Conservation (phyloP, 306 rosid genomes). For the Pyrus bretschneideri region DNA sequence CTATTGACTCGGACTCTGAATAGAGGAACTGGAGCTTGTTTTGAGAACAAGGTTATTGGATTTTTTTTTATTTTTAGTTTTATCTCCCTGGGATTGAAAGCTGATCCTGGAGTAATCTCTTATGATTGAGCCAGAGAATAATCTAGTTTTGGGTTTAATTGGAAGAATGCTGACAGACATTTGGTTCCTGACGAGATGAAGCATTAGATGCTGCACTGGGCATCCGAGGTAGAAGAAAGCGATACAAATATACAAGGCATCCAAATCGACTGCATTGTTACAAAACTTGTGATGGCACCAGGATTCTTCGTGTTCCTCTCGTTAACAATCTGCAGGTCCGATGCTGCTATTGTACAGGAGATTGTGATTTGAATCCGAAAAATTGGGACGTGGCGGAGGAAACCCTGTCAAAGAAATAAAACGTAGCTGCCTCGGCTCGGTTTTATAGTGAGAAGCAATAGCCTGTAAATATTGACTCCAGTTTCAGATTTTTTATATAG, state of each 20-base stretch:
- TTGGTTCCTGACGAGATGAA: slow-evolving; percentile 28
- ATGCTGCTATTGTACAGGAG: slow-evolving; percentile 39
- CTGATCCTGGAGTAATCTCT: slow-evolving; percentile 22
- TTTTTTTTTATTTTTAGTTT: neutral
- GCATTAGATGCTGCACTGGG: slow-evolving; percentile 21
- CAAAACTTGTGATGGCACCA: slow-evolving; percentile 20
- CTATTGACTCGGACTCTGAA: slow-evolving; percentile 85
- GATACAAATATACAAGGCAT: neutral
- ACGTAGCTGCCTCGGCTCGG: slow-evolving; percentile 34
- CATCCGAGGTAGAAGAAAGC: slow-evolving; percentile 30
- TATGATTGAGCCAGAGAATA: slow-evolving; percentile 6
- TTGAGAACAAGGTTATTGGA: slow-evolving; percentile 2
- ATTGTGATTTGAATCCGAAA: slow-evolving; percentile 9
- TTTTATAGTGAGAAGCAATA: slow-evolving; percentile 35
- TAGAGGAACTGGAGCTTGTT: slow-evolving; percentile 32
- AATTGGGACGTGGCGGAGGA: slow-evolving; percentile 30
- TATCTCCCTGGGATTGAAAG: neutral
- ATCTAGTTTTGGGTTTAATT: slow-evolving; percentile 26
- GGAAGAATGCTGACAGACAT: slow-evolving; percentile 27
- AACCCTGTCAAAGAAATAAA: slow-evolving; percentile 29
- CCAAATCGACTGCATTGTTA: slow-evolving; percentile 6
- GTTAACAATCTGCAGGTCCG: slow-evolving; percentile 32
- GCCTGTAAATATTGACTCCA: slow-evolving; percentile 53
- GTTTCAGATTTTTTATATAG: slow-evolving; percentile 31
- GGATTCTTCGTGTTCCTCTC: slow-evolving; percentile 13